A percentile compares a stretch with the other conserved stretches of the same genome.
Evolutionary conservation across 257 asterid genomes (phyloP).

Genomic region (Solanum pennellii): DNA sequence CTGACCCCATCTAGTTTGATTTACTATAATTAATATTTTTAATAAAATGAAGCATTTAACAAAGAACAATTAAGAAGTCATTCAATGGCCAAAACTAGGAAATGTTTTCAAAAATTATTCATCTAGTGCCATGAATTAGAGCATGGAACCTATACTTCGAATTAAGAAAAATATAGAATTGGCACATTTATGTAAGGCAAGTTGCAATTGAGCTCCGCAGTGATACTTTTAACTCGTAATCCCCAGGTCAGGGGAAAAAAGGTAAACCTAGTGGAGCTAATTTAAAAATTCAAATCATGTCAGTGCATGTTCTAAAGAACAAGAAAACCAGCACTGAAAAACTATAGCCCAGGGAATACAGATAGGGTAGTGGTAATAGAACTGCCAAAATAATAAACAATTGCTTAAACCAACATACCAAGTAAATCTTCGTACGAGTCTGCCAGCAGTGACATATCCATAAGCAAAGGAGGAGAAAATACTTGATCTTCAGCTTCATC

Average conservation of each 20-base stretch:
- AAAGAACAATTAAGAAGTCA: not conserved
- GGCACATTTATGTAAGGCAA: not conserved
- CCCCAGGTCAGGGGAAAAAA: not conserved
- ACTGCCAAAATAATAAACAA: not conserved
- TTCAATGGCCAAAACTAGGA: not conserved
- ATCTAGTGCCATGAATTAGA: not conserved
- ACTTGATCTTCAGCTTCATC: conserved; percentile 80
- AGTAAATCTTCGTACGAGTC: conserved; percentile 93
- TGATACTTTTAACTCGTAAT: not conserved
- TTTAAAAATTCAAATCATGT: not conserved
- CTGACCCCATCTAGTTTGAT: not conserved
- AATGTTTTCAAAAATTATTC: not conserved
- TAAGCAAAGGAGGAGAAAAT: conserved; percentile 88
- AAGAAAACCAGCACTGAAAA: not conserved
- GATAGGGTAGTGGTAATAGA: not conserved
- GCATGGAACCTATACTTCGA: not conserved
- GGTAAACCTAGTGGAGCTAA: not conserved
- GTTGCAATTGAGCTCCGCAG: not conserved
- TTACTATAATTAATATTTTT: not conserved
- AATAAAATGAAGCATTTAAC: not conserved
- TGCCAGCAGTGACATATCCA: conserved; percentile 60
- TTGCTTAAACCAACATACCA: conserved; percentile 38
- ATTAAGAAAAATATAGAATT: not conserved
- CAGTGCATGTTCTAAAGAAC: not conserved
- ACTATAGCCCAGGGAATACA: not conserved